Evolutionary conservation across 768 basidiomycete species (phyloP), one percentile per base, ranked within the genome.

Genomic region (Kwoniella bestiolae): DNA sequence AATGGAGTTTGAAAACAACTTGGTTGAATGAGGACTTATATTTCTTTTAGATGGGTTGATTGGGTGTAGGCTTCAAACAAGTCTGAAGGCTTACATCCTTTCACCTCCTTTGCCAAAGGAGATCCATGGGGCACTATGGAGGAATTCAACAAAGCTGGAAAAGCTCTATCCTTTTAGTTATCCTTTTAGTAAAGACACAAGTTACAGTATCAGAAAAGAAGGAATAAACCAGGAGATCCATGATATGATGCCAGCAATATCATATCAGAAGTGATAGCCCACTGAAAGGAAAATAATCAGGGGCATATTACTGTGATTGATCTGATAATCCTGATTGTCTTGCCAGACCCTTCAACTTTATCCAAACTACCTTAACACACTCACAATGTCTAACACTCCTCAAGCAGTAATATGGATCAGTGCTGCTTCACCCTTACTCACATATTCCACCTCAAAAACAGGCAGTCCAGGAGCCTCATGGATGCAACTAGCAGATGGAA

Each of bases 351-450:
- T 21, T 21, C 6, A 5, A n/a, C 46, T 18, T 21, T 7, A 18
- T 9, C 46, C 25, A 47, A 11, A 1, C 18, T 25, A 14, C n/a
- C 46, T 47, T 9, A 47, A 47, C 11, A 21, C 8, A 41, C 38
- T 8, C 38, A 41, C 21, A 47, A 47, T 47, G 46, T n/a, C 12
- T n/a, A 51, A 25, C 16, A 31, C n/a, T 28, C 2, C 46, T 46
- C 14, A 28, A 26, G 50, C 56, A 9, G 47, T 25, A 35, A 61
- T 70, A 21, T 69, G 58, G 47, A 67, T 73, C 18, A 44, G 56
- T 50, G 63, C 72, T 16, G 32, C 55, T n/a, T 73, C 72, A 5
- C 72, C 72, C 28, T 51, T 73, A 3, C 34, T 73, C 11, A 18
- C 32, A 16, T 73, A 70, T 26, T 9, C 60, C 4, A 63, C 66